A percentile compares a stretch with the other conserved stretches of the same genome.
Evolutionary conservation across 2,329 filamentous ascomycete genomes (phyloP).

Genomic region (Rhexocercosporidium sp.): DNA sequence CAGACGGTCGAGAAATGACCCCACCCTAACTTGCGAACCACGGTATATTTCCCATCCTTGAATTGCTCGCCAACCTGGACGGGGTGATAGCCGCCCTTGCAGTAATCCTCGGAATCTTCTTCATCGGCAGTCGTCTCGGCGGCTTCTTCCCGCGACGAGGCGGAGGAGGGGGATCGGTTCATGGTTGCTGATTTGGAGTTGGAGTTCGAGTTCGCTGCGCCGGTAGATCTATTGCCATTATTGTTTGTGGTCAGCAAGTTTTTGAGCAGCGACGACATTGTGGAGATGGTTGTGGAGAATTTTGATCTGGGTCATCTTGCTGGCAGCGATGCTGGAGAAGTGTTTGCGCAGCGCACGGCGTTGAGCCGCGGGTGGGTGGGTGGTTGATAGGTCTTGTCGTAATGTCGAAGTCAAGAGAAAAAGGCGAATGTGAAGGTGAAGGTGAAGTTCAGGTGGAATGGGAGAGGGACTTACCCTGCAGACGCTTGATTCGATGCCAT

Average conservation of each 20-base stretch:
- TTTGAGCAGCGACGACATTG: slow-evolving; percentile 40
- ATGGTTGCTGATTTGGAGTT: slow-evolving; percentile 35
- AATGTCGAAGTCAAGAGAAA: slow-evolving; percentile 17
- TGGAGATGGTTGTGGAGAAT: slow-evolving; percentile 20
- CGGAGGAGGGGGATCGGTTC: slow-evolving; percentile 63
- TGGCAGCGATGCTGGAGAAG: neutral
- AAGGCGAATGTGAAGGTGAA: slow-evolving; percentile 10
- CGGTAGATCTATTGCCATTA: slow-evolving; percentile 37
- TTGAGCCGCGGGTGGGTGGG: neutral
- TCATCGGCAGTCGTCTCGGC: slow-evolving; percentile 95
- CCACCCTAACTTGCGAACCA: slow-evolving; percentile 96
- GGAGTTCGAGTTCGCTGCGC: slow-evolving; percentile 35
- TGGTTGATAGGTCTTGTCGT: slow-evolving; percentile 21
- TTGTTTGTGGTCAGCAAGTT: slow-evolving; percentile 39
- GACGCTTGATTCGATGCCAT: slow-evolving; percentile 40
- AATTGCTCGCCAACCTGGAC: slow-evolving; percentile 94
- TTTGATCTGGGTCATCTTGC: slow-evolving; percentile 23
- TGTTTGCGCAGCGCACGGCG: slow-evolving; percentile 8
- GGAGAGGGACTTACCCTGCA: slow-evolving; percentile 43
- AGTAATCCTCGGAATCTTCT: slow-evolving; percentile 99
- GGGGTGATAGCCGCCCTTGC: slow-evolving; percentile 97
- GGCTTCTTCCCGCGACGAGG: slow-evolving; percentile 80
- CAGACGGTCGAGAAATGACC: slow-evolving; percentile 99
- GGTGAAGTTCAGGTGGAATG: neutral
- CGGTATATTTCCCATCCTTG: slow-evolving; percentile 95